phyloP scores from a whole-genome alignment of 139 green algal genomes.

The Microglena sp. region DNA sequence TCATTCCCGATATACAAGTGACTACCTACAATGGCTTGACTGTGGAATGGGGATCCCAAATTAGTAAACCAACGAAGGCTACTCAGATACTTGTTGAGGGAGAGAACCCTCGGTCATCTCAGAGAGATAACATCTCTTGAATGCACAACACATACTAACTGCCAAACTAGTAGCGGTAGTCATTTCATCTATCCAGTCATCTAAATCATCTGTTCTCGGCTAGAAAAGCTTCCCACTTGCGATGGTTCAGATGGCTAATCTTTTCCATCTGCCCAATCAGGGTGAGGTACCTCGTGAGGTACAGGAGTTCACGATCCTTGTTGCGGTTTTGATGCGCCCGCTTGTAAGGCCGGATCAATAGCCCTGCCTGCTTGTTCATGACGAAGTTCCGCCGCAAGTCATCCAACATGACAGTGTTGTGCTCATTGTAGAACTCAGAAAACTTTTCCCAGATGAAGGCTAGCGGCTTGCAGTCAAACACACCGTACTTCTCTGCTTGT shows the following conservation, averaged over 20 bases:
- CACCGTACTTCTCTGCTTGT: slow-evolving; percentile 36
- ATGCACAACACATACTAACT: too few relatives aligned
- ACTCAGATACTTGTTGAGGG: too few relatives aligned
- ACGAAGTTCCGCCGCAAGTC: slow-evolving; percentile 91
- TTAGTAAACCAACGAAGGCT: too few relatives aligned
- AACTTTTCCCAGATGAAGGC: slow-evolving; percentile 70
- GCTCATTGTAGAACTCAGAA: slow-evolving; percentile 38
- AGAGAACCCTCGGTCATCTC: too few relatives aligned
- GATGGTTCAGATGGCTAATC: slow-evolving; percentile 9
- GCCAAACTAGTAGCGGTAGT: too few relatives aligned
- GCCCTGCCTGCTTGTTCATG: slow-evolving; percentile 84
- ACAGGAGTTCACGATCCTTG: slow-evolving; percentile 77
- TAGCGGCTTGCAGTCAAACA: slow-evolving; percentile 96
- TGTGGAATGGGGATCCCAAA: too few relatives aligned
- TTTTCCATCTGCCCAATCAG: slow-evolving; percentile 1
- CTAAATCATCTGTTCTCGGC: too few relatives aligned
- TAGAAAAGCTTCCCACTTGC: slow-evolving; percentile 2
- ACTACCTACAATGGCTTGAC: too few relatives aligned
- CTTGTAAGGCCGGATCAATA: slow-evolving; percentile 87
- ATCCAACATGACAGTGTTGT: slow-evolving; percentile 96
- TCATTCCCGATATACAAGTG: too few relatives aligned
- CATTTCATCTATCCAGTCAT: too few relatives aligned
- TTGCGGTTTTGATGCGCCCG: slow-evolving; percentile 59
- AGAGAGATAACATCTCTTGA: too few relatives aligned
- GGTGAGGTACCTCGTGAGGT: slow-evolving; percentile 39